Evolutionary conservation across 2,329 filamentous ascomycete species (phyloP).

Genomic region (Colletotrichum camelliae): DNA sequence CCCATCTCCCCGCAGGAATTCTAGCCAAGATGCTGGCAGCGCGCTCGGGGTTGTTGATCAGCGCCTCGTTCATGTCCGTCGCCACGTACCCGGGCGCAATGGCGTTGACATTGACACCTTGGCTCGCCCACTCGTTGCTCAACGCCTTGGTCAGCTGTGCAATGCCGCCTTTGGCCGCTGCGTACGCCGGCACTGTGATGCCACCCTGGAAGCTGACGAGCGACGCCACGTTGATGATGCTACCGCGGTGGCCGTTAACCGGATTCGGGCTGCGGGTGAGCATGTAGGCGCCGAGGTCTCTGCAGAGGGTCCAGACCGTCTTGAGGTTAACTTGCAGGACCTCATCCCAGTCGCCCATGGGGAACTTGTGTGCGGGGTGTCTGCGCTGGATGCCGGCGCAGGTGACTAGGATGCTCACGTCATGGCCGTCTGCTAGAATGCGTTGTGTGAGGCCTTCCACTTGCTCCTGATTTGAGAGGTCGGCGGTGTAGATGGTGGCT

Average conservation of each 20-base stretch:
- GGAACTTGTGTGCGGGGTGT: conserved; percentile 68
- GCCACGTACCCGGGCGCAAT: conserved; percentile 90
- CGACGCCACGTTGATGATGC: conserved; percentile 84
- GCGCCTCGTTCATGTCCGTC: conserved; percentile 90
- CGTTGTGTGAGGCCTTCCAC: conserved; percentile 21
- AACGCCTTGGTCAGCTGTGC: conserved; percentile 84
- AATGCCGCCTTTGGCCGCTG: conserved; percentile 84
- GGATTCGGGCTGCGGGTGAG: conserved; percentile 56
- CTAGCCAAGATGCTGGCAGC: conserved; percentile 76
- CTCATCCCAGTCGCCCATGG: conserved; percentile 67
- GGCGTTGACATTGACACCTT: conserved; percentile 83
- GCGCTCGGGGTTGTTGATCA: conserved; percentile 74
- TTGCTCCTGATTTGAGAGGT: conserved; percentile 22
- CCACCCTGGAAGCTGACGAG: conserved; percentile 86
- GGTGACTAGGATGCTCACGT: conserved; percentile 66
- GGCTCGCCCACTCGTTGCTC: conserved; percentile 83
- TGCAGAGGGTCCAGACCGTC: conserved; percentile 78
- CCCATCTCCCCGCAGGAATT: conserved; percentile 87
- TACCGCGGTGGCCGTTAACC: conserved; percentile 62
- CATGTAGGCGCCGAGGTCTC: conserved; percentile 82
- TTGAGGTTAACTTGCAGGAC: conserved; percentile 84
- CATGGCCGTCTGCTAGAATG: conserved; percentile 26
- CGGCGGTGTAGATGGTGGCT: conserved; percentile 26
- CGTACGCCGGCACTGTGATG: conserved; percentile 86
- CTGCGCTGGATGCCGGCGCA: conserved; percentile 72